Evolutionary conservation across 2,329 filamentous ascomycete species (phyloP).

Genomic region (Pleomassaria siparia): DNA sequence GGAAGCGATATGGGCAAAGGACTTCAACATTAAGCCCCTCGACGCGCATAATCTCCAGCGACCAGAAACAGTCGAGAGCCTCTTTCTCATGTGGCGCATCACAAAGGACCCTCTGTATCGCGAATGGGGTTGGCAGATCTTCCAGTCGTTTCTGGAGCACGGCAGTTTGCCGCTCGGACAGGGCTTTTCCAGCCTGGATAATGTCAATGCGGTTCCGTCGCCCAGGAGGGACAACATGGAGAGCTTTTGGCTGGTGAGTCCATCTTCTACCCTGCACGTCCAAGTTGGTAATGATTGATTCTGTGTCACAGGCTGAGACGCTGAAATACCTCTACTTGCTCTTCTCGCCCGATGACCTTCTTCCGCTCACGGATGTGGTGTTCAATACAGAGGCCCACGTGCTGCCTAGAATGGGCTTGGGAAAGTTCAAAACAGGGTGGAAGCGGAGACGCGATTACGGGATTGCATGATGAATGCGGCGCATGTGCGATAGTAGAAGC

Average conservation of each 20-base stretch:
- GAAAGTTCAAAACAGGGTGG: slow-evolving; percentile 74
- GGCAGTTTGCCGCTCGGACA: slow-evolving; percentile 72
- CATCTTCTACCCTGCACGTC: slow-evolving; percentile 14
- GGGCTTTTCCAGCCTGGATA: slow-evolving; percentile 76
- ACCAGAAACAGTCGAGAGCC: slow-evolving; percentile 85
- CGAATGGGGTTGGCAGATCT: slow-evolving; percentile 97
- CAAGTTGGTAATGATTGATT: background rate
- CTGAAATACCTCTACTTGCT: slow-evolving; percentile 93
- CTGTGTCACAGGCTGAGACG: slow-evolving; percentile 71
- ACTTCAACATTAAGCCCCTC: slow-evolving; percentile 71
- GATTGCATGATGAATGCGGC: no score
- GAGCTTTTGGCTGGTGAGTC: slow-evolving; percentile 85
- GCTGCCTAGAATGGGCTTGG: slow-evolving; percentile 79
- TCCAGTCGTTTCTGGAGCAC: slow-evolving; percentile 83
- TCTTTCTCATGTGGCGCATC: slow-evolving; percentile 97
- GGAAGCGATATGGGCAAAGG: slow-evolving; percentile 66
- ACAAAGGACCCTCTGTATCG: slow-evolving; percentile 83
- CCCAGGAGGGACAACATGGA: slow-evolving; percentile 86
- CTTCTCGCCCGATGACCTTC: slow-evolving; percentile 76
- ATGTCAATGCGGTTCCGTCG: slow-evolving; percentile 73
- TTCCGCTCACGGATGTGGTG: slow-evolving; percentile 80
- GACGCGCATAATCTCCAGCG: slow-evolving; percentile 88
- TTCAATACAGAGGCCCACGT: slow-evolving; percentile 93
- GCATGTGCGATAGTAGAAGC: no score
- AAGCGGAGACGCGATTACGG: no score